Evolutionary conservation across 148 eudicot species (phyloP), one percentile per base, ranked within the genome.

Genomic region (Polygonum aviculare): DNA sequence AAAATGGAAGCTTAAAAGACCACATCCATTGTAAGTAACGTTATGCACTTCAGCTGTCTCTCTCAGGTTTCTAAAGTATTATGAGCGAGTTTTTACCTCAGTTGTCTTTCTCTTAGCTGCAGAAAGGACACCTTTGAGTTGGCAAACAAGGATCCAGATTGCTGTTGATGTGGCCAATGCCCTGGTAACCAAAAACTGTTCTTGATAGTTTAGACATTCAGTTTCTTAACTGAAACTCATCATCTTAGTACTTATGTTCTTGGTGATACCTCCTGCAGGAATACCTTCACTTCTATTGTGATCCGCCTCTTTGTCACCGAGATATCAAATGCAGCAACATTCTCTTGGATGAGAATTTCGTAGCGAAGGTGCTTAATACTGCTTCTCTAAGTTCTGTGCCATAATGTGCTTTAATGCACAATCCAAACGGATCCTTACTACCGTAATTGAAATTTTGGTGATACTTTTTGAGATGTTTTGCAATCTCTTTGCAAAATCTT

Each of bases 131-230:
- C 83, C 92, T 18, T 86, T 94, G 44, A 85, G 88, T 80, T 94
- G 98, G 98, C 91, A 79, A 78, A 88, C 86, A 22, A 90, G 97
- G 85, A 89, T 94, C 71, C 93, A 94, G 74, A 92, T 94, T 74
- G 98, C 98, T 15, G 82, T 91, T 74, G 97, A 94, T 74, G 95
- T 94, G 80, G 97, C 98, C 47, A 94, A 94, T 84, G 98, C 98
- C 75, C 79, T 94, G 93, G 98, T 94, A 91, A 89, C 52, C 31
- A 3, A 9, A 44, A 72, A 45, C 10, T 44, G 2, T 12, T 35
- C 35, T 36, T 12, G 45, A 60, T 31, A 2, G 3, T 69, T 18
- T 69, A 44, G 0, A 72, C 50, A 33, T 41, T 72, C 7, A 72
- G 74, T 72, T 70, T 72, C 52, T 41, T 35, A 6, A 35, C 5